Base-by-base conservation (phyloP, 495 filamentous ascomycete species). In the Trichoderma asperelloides region DNA sequence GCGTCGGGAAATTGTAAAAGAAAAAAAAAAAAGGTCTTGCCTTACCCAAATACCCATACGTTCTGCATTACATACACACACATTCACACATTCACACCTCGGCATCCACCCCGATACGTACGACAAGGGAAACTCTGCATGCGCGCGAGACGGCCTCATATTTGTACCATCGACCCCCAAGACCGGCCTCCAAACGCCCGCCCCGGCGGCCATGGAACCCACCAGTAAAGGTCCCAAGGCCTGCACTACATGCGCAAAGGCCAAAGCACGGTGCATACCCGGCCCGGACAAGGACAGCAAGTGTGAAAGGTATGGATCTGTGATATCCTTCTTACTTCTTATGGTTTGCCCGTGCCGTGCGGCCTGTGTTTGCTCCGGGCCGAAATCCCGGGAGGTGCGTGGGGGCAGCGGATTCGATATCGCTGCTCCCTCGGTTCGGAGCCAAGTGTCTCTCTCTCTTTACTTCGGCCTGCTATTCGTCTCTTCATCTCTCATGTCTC, bases 161-260 rank as follows among this genome's bases (percentile, higher is more conserved):
- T 33, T 33, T 33, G 30, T 33, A 18, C 28, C 33, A 28, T 13
- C 21, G 63, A 25, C n/a, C n/a, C n/a, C n/a, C n/a, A n/a, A n/a
- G n/a, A n/a, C 9, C 60, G 47, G 47, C 45, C n/a, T 37, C n/a
- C 62, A 21, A 18, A 21, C 18, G 47, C 47, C 47, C 6, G 47
- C 47, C 18, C 47, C 6, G 47, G 13, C 47, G 47, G 47, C 51
- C 3, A 33, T 40, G n/a, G 49, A 57, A 8, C 15, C 43, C 23
- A 63, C 43, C 25, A 67, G 66, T 57, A 67, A 67, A 37, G 64
- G 70, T 5, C 67, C 70, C 15, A 37, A 43, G 55, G 70, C 70
- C n/a, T 71, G 70, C 41, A 60, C 63, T n/a, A 69, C 67, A n/a
- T 71, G 70, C 25, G 70, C 70, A 23, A 67, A 65, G 45, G 70